phyloP scores from a whole-genome alignment of 345 rosid genomes.

The Eutrema heterophyllum region DNA sequence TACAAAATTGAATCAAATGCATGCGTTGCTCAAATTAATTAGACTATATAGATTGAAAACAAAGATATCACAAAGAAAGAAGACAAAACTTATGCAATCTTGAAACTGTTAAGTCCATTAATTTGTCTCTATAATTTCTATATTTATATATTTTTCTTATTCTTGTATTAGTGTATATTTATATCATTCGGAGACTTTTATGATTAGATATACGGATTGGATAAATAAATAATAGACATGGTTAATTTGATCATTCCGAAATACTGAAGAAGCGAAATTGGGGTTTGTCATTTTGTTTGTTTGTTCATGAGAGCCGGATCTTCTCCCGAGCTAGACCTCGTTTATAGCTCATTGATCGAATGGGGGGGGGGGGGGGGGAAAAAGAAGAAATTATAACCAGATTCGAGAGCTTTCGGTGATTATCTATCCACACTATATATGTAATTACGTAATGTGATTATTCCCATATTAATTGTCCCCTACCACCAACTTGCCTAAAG shows the following conservation, averaged over 20 bases:
- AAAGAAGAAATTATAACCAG: conserved; percentile 1
- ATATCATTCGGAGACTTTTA: too few relatives aligned
- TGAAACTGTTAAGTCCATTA: too few relatives aligned
- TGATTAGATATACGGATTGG: too few relatives aligned
- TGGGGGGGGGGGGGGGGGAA: too few relatives aligned
- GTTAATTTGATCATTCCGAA: background rate
- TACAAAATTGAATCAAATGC: background rate
- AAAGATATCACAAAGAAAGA: background rate
- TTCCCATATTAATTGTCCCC: conserved; percentile 19
- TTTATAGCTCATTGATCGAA: background rate
- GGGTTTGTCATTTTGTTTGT: background rate
- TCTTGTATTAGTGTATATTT: too few relatives aligned
- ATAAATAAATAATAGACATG: background rate
- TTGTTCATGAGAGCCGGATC: background rate
- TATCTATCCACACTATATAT: background rate
- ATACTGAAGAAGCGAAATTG: background rate
- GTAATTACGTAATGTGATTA: background rate
- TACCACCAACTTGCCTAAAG: conserved; percentile 27
- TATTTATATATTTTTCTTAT: too few relatives aligned
- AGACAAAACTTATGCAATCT: too few relatives aligned
- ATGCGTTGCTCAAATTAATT: background rate
- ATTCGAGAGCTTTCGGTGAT: conserved; percentile 20
- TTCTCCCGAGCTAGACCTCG: background rate
- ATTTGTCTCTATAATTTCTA: too few relatives aligned
- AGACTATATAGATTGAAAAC: background rate